Percentiles rank a stretch among this genome's conserved stretches.
These are phyloP conservation scores for Botryosphaeria dothidea DNA, from an alignment of 2,329 filamentous ascomycete species.

Conservation along the genomic window DNA sequence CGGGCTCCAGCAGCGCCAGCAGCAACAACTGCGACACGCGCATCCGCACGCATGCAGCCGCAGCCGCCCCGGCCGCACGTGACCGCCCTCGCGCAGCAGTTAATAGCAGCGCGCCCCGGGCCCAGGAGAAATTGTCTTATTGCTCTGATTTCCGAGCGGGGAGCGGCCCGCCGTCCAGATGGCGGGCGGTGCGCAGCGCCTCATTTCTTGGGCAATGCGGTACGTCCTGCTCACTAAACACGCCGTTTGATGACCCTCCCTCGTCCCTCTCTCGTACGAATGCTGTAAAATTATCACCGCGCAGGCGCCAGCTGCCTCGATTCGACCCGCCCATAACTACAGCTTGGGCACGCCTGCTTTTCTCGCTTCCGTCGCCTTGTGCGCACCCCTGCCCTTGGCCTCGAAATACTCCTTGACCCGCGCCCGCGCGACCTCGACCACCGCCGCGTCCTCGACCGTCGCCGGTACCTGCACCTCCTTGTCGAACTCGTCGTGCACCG, in stretches of 20 bases:
- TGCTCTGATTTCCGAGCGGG: conserved; percentile 11
- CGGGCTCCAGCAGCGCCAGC: not conserved
- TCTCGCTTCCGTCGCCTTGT: conserved; percentile 38
- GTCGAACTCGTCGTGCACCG: conserved; percentile 69
- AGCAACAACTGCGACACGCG: too few relatives aligned
- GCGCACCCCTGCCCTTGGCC: conserved; percentile 44
- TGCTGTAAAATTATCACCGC: not conserved
- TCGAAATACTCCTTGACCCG: conserved; percentile 76
- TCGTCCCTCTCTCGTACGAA: not conserved
- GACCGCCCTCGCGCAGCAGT: too few relatives aligned
- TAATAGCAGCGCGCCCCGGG: too few relatives aligned
- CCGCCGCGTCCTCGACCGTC: conserved; percentile 79
- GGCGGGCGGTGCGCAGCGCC: not conserved
- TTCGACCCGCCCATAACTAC: conserved; percentile 27
- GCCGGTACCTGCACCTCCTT: conserved; percentile 74
- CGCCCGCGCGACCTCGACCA: conserved; percentile 70
- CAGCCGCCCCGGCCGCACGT: not conserved
- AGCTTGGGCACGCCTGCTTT: conserved; percentile 48
- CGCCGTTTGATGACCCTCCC: not conserved
- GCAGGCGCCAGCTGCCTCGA: not conserved
- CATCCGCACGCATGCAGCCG: too few relatives aligned
- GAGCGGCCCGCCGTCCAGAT: conserved; percentile 1
- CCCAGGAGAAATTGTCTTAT: not conserved
- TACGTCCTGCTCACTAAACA: conserved; percentile 13
- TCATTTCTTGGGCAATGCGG: conserved; percentile 10